These are phyloP conservation scores for Trichoderma aggressivum DNA, from an alignment of 2,329 filamentous ascomycete species.

Conservation along the genomic window DNA sequence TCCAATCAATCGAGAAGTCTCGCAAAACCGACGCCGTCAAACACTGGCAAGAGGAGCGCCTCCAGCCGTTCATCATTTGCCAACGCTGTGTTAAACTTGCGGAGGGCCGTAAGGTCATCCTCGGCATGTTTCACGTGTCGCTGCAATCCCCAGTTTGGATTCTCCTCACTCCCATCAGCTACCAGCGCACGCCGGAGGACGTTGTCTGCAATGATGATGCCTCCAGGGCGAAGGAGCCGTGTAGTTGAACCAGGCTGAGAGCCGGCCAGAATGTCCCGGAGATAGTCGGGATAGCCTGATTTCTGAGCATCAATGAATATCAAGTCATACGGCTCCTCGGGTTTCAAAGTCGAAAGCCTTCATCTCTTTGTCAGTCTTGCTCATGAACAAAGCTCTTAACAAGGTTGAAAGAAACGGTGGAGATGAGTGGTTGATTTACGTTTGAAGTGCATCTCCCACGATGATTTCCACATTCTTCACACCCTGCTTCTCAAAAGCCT, in stretches of 20 bases:
- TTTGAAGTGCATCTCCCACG: constrained; percentile 42
- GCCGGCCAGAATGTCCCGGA: constrained; percentile 39
- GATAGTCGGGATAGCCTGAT: constrained; percentile 44
- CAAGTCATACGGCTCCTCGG: constrained; percentile 44
- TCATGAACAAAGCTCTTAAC: neutral
- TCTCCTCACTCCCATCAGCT: constrained; percentile 36
- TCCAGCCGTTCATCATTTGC: constrained; percentile 32
- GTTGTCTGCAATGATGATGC: constrained; percentile 51
- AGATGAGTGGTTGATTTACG: constrained; percentile 31
- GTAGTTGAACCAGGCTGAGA: constrained; percentile 34
- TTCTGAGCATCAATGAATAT: constrained; percentile 52
- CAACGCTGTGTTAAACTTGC: constrained; percentile 30
- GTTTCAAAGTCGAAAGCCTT: constrained; percentile 34
- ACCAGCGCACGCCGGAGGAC: constrained; percentile 45
- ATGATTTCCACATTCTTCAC: constrained; percentile 42
- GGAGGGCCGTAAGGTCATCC: constrained; percentile 25
- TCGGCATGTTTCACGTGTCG: constrained; percentile 18
- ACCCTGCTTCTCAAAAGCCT: constrained; percentile 35
- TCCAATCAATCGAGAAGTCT: constrained; percentile 30
- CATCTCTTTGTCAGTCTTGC: neutral
- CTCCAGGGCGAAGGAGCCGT: constrained; percentile 43
- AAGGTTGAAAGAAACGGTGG: neutral
- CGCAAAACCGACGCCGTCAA: constrained; percentile 35
- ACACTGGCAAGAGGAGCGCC: constrained; percentile 36
- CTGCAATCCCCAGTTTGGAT: constrained; percentile 29